Conservation (phyloP, 2,329 filamentous ascomycete species). For the Orbilia oligospora region DNA sequence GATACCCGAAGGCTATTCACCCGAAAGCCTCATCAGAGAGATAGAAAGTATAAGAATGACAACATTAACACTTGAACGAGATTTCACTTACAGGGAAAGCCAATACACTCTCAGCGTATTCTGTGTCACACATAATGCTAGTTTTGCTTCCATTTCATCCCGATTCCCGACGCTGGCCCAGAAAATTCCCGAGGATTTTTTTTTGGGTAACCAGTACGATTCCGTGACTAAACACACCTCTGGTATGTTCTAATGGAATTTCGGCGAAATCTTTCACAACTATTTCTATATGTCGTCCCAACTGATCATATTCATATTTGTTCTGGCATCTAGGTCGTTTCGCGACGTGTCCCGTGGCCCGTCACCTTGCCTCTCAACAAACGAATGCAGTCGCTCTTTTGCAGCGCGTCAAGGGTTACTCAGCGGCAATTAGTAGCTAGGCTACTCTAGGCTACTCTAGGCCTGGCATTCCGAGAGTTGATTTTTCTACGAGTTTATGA, state of each 20-base stretch:
- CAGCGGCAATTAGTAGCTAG: too few species aligned
- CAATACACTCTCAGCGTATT: too few species aligned
- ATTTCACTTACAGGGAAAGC: too few species aligned
- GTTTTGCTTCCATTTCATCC: too few species aligned
- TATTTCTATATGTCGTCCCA: too few species aligned
- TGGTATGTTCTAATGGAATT: too few species aligned
- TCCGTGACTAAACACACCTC: neutral
- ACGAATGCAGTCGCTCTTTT: neutral
- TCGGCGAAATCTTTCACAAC: too few species aligned
- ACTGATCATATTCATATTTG: neutral
- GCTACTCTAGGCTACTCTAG: too few species aligned
- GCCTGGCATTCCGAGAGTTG: too few species aligned
- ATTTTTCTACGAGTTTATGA: too few species aligned
- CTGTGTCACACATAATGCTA: neutral
- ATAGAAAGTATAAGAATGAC: slow-evolving; percentile 13
- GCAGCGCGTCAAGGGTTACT: neutral
- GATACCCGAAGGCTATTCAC: neutral
- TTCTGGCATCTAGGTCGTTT: neutral
- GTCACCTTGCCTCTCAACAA: neutral
- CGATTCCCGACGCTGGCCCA: neutral
- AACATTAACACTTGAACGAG: slow-evolving; percentile 9
- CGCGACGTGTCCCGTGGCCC: neutral
- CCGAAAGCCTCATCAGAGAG: neutral
- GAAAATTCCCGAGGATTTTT: neutral
- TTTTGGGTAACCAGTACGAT: neutral